Base-by-base conservation (phyloP, 129 eudicot genomes). In the Flaveria sonorensis region DNA sequence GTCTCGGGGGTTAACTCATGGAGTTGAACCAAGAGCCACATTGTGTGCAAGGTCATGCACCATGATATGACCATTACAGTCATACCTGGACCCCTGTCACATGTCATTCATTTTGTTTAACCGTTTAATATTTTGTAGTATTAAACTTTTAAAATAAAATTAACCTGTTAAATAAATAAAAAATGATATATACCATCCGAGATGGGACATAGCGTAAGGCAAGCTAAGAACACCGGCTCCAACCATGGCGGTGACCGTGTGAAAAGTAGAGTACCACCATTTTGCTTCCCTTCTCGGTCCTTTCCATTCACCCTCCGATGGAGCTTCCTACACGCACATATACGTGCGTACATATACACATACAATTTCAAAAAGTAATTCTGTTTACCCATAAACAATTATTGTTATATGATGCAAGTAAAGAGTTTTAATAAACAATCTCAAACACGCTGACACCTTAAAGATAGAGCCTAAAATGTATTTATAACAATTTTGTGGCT, bases 141-240 rank as follows among this genome's bases (percentile, higher is more conserved):
- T 36, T 6, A 36, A 36, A 5, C 7, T 36, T 0, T 0, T 36
- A 36, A 36, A 16, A 66, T 10, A 60, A 14, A 70, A 43, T 15
- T 59, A 32, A 7, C 40, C 1, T 6, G 7, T 36, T 43, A 52
- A 7, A 47, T 8, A 6, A 16, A 21, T 23, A 48, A 70, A 52
- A 55, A 39, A 2, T 1, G 10, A 30, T 42, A 0, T 19, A 14
- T 85, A 90, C 98, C 97, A 93, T 89, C 98, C 97, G 20, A 93
- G 83, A 86, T 93, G 84, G 69, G 98, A 91, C 93, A 93, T 90
- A 74, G 98, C 98, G 72, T 87, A 88, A 36, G 97, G 98, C 74
- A 93, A 81, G 88, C 98, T 87, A 75, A 93, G 98, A 87, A 93
- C 98, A 10, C 98, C 98, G 53, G 98, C 98, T 71, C 98, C 98